Evolutionary conservation across 2,329 filamentous ascomycete genomes (phyloP).

Genomic region (Conoideocrella luteorostrata): DNA sequence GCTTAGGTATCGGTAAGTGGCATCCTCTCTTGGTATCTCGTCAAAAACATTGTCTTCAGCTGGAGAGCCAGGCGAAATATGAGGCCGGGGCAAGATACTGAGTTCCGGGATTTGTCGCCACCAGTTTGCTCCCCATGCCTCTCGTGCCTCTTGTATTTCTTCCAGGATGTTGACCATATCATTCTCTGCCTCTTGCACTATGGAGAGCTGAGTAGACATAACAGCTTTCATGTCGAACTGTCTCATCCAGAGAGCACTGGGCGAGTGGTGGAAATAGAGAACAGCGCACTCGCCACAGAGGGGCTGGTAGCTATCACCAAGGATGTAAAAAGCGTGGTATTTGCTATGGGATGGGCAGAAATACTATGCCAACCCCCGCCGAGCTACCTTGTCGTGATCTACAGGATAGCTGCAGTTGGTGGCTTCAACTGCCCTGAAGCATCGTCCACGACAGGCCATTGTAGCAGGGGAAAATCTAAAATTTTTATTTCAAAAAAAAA

Average conservation of each 20-base stretch:
- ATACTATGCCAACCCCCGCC: conserved; percentile 21
- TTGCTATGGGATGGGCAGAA: conserved; percentile 22
- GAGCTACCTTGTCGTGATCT: conserved; percentile 14
- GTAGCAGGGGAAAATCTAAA: no score
- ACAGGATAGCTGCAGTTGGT: conserved; percentile 6
- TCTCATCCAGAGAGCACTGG: conserved; percentile 16
- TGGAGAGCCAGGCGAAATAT: background rate
- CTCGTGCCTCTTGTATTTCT: conserved; percentile 5
- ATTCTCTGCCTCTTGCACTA: background rate
- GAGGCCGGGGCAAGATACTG: background rate
- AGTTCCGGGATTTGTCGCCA: background rate
- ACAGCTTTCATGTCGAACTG: conserved; percentile 12
- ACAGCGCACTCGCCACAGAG: conserved; percentile 27
- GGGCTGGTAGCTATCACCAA: conserved; percentile 16
- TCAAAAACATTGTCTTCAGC: conserved; percentile 1
- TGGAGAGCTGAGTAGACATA: conserved; percentile 4
- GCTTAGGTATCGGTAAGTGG: conserved; percentile 16
- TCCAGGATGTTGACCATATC: conserved; percentile 7
- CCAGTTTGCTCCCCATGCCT: background rate
- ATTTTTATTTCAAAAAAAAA: background rate
- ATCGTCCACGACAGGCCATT: conserved; percentile 20
- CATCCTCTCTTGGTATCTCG: conserved; percentile 18
- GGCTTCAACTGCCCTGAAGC: conserved; percentile 12
- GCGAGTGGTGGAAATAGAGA: conserved; percentile 17
- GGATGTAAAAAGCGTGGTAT: conserved; percentile 21